Evolutionary conservation across 352 stramenopile genomes (phyloP).

Genomic region (Phytophthora podocarpi): DNA sequence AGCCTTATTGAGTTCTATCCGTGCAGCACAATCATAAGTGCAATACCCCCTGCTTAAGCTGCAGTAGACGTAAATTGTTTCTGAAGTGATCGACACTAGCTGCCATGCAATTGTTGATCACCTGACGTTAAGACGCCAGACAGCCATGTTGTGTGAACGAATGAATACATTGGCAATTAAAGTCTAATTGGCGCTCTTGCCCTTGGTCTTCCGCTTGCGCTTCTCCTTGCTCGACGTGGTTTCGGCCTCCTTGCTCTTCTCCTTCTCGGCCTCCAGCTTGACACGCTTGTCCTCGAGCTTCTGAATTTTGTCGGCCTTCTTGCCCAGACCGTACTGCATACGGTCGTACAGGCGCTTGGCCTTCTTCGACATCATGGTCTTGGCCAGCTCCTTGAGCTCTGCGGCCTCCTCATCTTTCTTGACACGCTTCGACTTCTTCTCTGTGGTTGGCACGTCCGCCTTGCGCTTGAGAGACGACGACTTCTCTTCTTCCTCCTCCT

Average conservation of each 20-base stretch:
- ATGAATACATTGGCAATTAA: conserved; percentile 54
- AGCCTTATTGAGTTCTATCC: too few relatives aligned
- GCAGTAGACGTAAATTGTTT: too few relatives aligned
- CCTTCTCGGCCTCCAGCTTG: conserved; percentile 72
- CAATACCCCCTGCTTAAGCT: too few relatives aligned
- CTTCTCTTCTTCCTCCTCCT: conserved; percentile 42
- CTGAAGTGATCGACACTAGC: too few relatives aligned
- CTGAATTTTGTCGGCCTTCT: conserved; percentile 88
- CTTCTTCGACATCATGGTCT: conserved; percentile 95
- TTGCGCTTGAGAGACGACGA: conserved; percentile 53
- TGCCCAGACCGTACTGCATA: conserved; percentile 92
- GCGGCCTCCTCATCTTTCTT: conserved; percentile 82
- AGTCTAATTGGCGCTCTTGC: conserved; percentile 42
- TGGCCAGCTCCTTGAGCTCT: conserved; percentile 86
- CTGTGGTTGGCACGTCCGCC: conserved; percentile 20
- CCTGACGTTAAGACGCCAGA: too few relatives aligned
- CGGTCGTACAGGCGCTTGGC: conserved; percentile 90
- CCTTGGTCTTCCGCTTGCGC: conserved; percentile 41
- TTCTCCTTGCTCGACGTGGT: conserved; percentile 39
- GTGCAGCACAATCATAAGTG: too few relatives aligned
- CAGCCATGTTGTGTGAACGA: conserved; percentile 2
- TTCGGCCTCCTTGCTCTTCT: conserved; percentile 33
- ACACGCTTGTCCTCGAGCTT: conserved; percentile 81
- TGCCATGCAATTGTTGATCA: too few relatives aligned
- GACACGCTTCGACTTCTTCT: conserved; percentile 78